Base-by-base conservation (phyloP, 495 filamentous ascomycete genomes). In the Hyaloscypha variabilis region DNA sequence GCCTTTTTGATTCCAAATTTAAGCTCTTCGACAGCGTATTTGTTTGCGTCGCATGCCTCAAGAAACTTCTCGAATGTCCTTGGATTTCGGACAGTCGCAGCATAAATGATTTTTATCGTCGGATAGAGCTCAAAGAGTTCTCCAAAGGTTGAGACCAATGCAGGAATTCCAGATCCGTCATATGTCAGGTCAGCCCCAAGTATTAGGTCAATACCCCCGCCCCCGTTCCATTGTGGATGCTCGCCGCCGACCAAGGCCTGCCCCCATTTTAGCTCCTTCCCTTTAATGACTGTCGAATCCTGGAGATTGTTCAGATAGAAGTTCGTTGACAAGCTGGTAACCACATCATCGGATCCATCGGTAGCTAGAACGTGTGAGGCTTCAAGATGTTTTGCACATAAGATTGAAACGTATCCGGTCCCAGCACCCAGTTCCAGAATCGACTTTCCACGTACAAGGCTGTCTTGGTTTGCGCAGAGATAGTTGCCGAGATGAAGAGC, bases 371-470 rank as follows among this genome's bases (percentile, higher is more conserved):
- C 85, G 42, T 83, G 79, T 2, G 73, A 75, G 2, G 89, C 83
- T n/a, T 75, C 79, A 0, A 97, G 82, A 71, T 90, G 79, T 67
- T 89, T 91, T 3, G 90, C 90, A 67, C 90, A 95, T 21, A 97
- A 78, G 10, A 97, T 84, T 0, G 91, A 90, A 6, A 97, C 75
- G 66, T 97, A 90, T 0, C 94, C 94, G 0, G 94, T 97, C 0
- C 94, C 94, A 1, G 92, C 88, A 4, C 95, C 94, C 17, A 97
- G 81, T 72, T 98, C 94, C n/a, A 98, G 80, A 5, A 97, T 79
- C 0, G 77, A 80, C 66, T 89, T 89, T 14, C 79, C 79, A 39
- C 66, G 65, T 13, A 95, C 74, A 21, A 78, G 68, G 6, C 14
- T 26, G n/a, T 8, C 36, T 6, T 62, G 10, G 26, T 72, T 57